Evolutionary conservation across 208 protist genomes (phyloP), one percentile per base, ranked within the genome.

Genomic region (Endotrypanum monterogeii): DNA sequence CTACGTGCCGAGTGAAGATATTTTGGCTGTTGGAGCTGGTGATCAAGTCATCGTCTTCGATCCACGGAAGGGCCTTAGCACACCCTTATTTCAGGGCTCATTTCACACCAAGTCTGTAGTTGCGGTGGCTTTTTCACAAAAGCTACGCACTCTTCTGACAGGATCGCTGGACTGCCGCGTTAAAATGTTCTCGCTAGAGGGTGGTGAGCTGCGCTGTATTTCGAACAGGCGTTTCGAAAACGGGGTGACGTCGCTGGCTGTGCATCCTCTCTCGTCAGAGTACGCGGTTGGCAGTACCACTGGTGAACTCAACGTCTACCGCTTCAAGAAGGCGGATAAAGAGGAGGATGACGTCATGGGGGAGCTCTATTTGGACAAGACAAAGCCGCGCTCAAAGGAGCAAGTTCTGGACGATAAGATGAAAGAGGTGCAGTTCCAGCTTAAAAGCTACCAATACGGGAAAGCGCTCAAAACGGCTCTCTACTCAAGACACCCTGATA

Each of bases 71-170:
- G 87, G 88, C n/a, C 77, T 93, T 23, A 66, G 73, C 3, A 75
- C 52, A 8, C 69, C 83, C 6, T 66, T 94, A 8, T 83, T 82
- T 44, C 74, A 90, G 39, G 80, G 78, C 69, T 94, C 89, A 5
- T 84, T 88, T 56, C 90, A 97, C 81, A 94, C 89, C 6, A 97
- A 97, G 72, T 79, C 92, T 32, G 88, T 97, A n/a, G 79, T 82
- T 18, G 23, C 85, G 25, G 39, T 97, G 35, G 78, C 87, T 18
- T 95, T 90, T 82, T 92, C 87, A 14, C 70, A 74, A 14, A 83
- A 87, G 58, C 69, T 91, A 67, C 87, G 89, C 58, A 86, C 83
- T 7, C 73, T 97, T 2, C 67, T 97, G 16, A 90, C 89, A 11
- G 90, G 83, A 11, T 86, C 89, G 9, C 82, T 97, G 14, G 92